Evolutionary conservation across 2,329 filamentous ascomycete species (phyloP).

Genomic region (Plenodomus tracheiphilus): DNA sequence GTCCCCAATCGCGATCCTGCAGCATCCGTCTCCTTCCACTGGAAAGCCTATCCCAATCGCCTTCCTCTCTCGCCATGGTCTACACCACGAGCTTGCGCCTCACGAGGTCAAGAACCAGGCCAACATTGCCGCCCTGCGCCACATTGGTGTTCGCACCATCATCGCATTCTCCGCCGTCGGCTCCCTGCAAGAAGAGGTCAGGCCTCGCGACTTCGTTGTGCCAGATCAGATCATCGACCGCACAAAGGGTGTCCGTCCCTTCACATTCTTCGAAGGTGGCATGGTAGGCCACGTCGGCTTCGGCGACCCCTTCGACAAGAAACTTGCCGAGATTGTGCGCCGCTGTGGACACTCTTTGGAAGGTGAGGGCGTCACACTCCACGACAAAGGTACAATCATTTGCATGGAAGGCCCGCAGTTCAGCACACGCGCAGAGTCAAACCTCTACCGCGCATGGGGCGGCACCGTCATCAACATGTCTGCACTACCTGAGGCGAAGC

Average conservation of each 20-base stretch:
- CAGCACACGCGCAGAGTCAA: conserved; percentile 91
- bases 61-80: conserved; percentile 90
- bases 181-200: conserved; percentile 87
- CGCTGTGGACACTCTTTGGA: conserved; percentile 75
- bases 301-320: conserved; percentile 88
- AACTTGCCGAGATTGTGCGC: conserved; percentile 75
- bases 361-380: conserved; percentile 81
- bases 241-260: conserved; percentile 91
- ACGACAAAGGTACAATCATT: conserved; percentile 81
- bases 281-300: conserved; percentile 94
- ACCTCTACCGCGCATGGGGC: conserved; percentile 93
- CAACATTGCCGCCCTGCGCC: conserved; percentile 96
- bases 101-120: conserved; percentile 94
- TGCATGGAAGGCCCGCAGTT: conserved; percentile 99
- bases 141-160: conserved; percentile 84
- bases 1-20: conserved; percentile 80
- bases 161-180: conserved; percentile 96
- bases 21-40: conserved; percentile 75
- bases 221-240: conserved; percentile 97
- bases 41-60: conserved; percentile 68
- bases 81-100: conserved; percentile 85
- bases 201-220: conserved; percentile 93
- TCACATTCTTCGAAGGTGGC: conserved; percentile 93
- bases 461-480: conserved; percentile 99
- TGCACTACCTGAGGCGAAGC: conserved; percentile 89